Evolutionary conservation across 257 asterid species (phyloP).

Genomic region (Przewalskia tangutica): DNA sequence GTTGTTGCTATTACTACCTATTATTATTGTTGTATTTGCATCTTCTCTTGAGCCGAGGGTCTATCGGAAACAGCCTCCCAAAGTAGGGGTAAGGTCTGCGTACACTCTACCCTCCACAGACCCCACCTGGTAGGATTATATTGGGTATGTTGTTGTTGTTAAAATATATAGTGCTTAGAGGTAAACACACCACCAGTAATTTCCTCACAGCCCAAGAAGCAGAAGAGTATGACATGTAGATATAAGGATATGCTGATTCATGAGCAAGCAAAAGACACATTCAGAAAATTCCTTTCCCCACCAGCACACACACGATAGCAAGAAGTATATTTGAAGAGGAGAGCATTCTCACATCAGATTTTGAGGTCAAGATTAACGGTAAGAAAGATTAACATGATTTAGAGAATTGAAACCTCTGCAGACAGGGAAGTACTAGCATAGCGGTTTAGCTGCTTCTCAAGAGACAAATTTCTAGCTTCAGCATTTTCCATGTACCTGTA

Average conservation of each 20-base stretch:
- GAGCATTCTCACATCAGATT: neutral
- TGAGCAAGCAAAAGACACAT: neutral
- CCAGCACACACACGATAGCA: neutral
- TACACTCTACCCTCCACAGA: too few species aligned
- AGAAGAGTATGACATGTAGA: neutral
- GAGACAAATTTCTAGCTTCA: constrained; percentile 45
- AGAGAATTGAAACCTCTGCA: constrained; percentile 58
- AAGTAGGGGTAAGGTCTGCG: too few species aligned
- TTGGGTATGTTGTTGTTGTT: too few species aligned
- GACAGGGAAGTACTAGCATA: constrained; percentile 70
- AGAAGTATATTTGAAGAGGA: neutral
- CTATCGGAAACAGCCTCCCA: too few species aligned
- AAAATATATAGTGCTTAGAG: neutral
- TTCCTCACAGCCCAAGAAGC: neutral
- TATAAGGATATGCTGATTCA: neutral
- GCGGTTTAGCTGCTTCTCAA: constrained; percentile 74
- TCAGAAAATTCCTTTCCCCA: neutral
- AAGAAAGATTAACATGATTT: neutral
- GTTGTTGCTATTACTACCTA: too few species aligned
- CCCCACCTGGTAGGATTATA: too few species aligned
- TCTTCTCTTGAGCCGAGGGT: too few species aligned
- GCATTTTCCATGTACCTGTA: constrained; percentile 66
- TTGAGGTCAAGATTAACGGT: neutral
- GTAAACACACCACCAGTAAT: neutral
- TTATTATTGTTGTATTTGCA: too few species aligned